Conservation (phyloP, 306 rosid species). For the Citrullus colocynthis region DNA sequence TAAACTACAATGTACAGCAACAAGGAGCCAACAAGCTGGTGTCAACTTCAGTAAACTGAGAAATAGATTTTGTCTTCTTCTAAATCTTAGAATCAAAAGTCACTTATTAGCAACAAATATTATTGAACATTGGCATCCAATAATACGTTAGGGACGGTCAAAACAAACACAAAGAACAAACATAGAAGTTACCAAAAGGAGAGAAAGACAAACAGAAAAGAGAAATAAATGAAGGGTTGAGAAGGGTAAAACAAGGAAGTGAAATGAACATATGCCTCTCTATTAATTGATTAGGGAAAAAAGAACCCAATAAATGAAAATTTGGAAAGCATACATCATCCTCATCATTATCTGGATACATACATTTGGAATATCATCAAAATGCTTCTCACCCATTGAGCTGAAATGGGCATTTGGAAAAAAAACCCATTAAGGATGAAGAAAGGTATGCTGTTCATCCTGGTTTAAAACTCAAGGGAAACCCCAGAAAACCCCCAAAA, state of each 20-base stretch:
- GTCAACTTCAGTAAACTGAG: background rate
- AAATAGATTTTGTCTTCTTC: background rate
- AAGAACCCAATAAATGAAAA: slow-evolving; percentile 1
- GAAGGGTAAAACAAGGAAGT: background rate
- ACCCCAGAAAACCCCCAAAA: slow-evolving; percentile 3
- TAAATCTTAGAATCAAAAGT: background rate
- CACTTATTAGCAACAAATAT: background rate
- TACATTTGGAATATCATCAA: slow-evolving; percentile 9
- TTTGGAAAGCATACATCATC: slow-evolving; percentile 7
- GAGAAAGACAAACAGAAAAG: background rate
- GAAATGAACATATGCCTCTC: slow-evolving; percentile 8
- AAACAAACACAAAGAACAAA: background rate
- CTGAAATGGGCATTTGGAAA: slow-evolving; percentile 12
- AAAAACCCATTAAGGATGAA: slow-evolving; percentile 16
- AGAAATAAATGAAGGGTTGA: background rate
- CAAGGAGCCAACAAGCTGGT: background rate
- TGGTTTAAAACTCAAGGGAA: background rate
- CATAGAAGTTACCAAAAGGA: slow-evolving; percentile 2
- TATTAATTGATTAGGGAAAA: background rate
- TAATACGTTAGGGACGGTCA: background rate
- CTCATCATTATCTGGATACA: slow-evolving; percentile 8
- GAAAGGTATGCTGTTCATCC: slow-evolving; percentile 14
- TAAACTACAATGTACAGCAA: background rate
- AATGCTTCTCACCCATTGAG: slow-evolving; percentile 7
- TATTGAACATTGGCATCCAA: background rate